Conservation (phyloP, 805 yeast species). For the Millerozyma miso region DNA sequence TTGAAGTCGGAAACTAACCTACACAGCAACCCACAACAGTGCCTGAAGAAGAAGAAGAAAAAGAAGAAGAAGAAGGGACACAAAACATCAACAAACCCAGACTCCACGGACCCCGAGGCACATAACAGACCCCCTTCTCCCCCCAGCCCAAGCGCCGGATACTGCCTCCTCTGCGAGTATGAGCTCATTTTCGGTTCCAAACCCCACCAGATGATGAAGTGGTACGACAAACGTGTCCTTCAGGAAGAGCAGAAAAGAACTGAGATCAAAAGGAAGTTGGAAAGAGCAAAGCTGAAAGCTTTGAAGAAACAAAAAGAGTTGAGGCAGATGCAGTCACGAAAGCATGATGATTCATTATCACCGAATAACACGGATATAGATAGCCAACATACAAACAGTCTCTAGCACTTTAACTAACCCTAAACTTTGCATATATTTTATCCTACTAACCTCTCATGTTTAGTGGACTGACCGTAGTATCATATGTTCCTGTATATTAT, state of each 20-base stretch:
- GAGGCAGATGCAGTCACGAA: conserved; percentile 9
- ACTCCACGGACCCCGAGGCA: background rate
- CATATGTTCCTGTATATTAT: too few relatives aligned
- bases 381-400: background rate
- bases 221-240: conserved; percentile 38
- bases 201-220: conserved; percentile 47
- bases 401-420: background rate
- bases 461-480: too few relatives aligned
- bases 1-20: background rate
- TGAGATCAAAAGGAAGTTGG: conserved; percentile 34
- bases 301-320: conserved; percentile 19
- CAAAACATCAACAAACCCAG: background rate
- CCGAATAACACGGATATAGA: background rate
- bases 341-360: background rate
- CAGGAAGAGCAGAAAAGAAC: conserved; percentile 29
- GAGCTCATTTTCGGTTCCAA: conserved; percentile 47
- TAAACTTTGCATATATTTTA: too few relatives aligned
- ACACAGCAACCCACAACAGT: background rate
- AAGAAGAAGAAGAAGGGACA: conserved; percentile 17
- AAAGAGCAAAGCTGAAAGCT: conserved; percentile 34
- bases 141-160: conserved; percentile 3
- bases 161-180: conserved; percentile 52
- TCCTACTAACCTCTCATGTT: too few relatives aligned
- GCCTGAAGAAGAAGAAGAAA: conserved; percentile 10
- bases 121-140: background rate